Percentiles rank a stretch among this genome's conserved stretches.
Conservation (phyloP, 352 stramenopile genomes). For the Globisporangium sylvaticum region DNA sequence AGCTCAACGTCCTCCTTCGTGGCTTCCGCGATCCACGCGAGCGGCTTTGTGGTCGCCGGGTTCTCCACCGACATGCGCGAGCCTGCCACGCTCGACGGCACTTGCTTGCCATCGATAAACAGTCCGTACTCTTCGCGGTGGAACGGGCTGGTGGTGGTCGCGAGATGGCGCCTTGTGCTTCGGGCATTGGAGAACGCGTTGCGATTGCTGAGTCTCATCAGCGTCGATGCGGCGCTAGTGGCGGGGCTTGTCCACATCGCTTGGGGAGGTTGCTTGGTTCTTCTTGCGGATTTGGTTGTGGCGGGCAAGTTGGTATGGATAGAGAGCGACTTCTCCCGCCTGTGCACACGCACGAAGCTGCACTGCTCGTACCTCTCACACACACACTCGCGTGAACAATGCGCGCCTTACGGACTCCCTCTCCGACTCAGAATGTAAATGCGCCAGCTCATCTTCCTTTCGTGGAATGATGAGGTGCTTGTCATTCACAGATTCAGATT, state of each 20-base stretch:
- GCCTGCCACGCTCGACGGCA: slow-evolving; percentile 22
- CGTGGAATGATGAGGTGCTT: background rate
- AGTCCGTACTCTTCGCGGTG: slow-evolving; percentile 33
- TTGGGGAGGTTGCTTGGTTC: background rate
- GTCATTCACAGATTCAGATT: background rate
- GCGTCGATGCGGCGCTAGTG: background rate
- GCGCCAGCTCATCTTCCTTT: slow-evolving; percentile 1
- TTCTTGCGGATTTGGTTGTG: slow-evolving; percentile 2
- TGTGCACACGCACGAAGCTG: background rate
- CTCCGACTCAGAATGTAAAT: slow-evolving; percentile 1
- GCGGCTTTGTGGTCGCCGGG: slow-evolving; percentile 37
- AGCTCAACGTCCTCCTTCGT: slow-evolving; percentile 31
- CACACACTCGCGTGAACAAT: background rate
- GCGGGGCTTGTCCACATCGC: slow-evolving; percentile 1
- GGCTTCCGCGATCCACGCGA: slow-evolving; percentile 34
- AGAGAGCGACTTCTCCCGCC: background rate
- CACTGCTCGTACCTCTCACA: background rate
- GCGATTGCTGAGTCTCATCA: background rate
- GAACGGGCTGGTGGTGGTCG: slow-evolving; percentile 17
- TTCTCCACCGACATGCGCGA: slow-evolving; percentile 37
- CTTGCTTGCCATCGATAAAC: slow-evolving; percentile 38
- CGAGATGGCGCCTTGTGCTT: background rate
- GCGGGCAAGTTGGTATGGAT: background rate
- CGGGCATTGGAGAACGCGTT: background rate
- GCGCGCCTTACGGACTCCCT: slow-evolving; percentile 8